Evolutionary conservation across 1,284 basidiomycete genomes (phyloP).

Genomic region (Neonothopanus nambi): DNA sequence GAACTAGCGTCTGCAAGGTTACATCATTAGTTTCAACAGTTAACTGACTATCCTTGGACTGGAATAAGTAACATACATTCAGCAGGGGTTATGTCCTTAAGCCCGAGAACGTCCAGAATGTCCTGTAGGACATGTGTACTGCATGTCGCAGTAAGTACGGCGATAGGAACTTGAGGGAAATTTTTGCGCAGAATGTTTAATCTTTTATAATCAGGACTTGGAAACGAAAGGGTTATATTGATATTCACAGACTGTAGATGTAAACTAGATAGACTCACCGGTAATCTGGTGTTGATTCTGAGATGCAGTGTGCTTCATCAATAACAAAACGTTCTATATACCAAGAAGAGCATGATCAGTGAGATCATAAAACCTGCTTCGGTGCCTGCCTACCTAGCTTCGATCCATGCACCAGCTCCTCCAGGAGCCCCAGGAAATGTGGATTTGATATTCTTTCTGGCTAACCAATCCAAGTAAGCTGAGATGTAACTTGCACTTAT

Average conservation of each 20-base stretch:
- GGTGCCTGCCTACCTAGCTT: constrained; percentile 51
- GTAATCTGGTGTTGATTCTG: constrained; percentile 80
- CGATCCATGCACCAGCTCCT: constrained; percentile 62
- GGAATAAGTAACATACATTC: constrained; percentile 43
- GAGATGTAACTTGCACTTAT: too few relatives aligned
- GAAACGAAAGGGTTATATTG: background rate
- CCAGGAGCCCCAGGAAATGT: constrained; percentile 60
- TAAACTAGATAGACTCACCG: constrained; percentile 39
- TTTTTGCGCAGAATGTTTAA: constrained; percentile 69
- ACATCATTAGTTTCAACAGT: background rate
- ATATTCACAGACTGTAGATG: background rate
- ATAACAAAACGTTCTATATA: constrained; percentile 76
- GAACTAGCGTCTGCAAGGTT: constrained; percentile 54
- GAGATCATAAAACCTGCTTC: too few relatives aligned
- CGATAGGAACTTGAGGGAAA: constrained; percentile 79
- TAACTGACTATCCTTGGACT: background rate
- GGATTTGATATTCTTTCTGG: constrained; percentile 87
- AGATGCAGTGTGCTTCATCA: constrained; percentile 86
- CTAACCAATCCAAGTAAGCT: constrained; percentile 35
- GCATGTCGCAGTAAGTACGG: constrained; percentile 86
- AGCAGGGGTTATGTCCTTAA: constrained; percentile 66
- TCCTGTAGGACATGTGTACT: constrained; percentile 81
- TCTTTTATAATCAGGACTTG: constrained; percentile 82
- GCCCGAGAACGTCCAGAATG: constrained; percentile 71
- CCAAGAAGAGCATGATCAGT: constrained; percentile 1